These are phyloP conservation scores for Ilex aquifolium DNA, from an alignment of 257 asterid species.

Conservation along the genomic window DNA sequence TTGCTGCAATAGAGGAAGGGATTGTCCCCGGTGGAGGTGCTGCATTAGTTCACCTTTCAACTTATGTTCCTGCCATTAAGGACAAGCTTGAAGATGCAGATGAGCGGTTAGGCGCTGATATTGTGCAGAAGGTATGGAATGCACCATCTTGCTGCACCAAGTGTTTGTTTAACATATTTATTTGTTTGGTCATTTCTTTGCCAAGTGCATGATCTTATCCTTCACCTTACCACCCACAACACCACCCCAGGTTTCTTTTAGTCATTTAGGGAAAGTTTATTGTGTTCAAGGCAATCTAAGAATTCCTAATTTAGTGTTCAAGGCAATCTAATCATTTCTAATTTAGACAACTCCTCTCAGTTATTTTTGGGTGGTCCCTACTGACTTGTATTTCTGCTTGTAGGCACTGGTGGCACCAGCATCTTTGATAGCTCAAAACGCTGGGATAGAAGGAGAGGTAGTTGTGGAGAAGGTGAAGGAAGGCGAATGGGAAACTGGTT, in stretches of 20 bases:
- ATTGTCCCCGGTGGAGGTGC: conserved; percentile 99
- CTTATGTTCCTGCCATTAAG: conserved; percentile 76
- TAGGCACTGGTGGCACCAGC: conserved; percentile 89
- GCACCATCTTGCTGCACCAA: no score
- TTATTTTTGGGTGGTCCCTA: no score
- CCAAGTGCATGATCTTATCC: no score
- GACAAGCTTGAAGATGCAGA: conserved; percentile 63
- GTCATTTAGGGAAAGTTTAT: no score
- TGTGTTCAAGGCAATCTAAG: no score
- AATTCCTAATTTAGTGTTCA: no score
- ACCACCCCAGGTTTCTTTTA: no score
- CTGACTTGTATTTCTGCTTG: background rate
- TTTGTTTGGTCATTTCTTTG: no score
- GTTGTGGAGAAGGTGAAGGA: conserved; percentile 76
- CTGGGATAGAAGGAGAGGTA: conserved; percentile 96
- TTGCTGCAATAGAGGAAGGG: conserved; percentile 99
- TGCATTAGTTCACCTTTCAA: conserved; percentile 80
- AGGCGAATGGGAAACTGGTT: conserved; percentile 81
- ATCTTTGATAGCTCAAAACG: conserved; percentile 77
- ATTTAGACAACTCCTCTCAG: no score
- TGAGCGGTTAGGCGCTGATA: conserved; percentile 72
- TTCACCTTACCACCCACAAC: no score
- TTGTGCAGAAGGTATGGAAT: conserved; percentile 67
- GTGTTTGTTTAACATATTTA: no score
- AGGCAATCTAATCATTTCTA: no score